Evolutionary conservation across 805 yeast species (phyloP).

Genomic region (Zygosaccharomyces bailii): DNA sequence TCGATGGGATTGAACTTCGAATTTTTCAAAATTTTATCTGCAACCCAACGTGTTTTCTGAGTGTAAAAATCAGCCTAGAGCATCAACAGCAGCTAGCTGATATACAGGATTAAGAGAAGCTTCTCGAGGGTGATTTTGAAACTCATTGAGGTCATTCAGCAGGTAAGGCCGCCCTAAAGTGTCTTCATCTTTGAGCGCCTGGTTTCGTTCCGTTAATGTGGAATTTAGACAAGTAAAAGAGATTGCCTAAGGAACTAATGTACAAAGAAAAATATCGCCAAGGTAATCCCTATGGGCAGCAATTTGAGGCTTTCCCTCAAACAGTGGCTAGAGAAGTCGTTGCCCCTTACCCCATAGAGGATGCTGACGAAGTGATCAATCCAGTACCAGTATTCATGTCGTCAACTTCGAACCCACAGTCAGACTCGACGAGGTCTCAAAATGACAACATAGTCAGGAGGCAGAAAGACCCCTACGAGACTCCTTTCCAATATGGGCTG

Average conservation of each 20-base stretch:
- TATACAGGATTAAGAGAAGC: background rate
- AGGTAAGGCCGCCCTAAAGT: background rate
- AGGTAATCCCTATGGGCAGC: slow-evolving; percentile 20
- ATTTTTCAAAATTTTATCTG: slow-evolving; percentile 5
- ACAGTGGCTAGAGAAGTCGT: slow-evolving; percentile 9
- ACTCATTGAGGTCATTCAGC: background rate
- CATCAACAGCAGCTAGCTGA: background rate
- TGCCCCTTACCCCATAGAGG: slow-evolving; percentile 26
- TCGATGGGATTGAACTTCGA: background rate
- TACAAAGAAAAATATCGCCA: slow-evolving; percentile 16
- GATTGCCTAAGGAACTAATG: slow-evolving; percentile 6
- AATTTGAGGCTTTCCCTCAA: slow-evolving; percentile 28
- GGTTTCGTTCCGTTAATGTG: background rate
- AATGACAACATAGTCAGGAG: background rate
- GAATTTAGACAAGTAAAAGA: background rate
- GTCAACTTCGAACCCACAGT: slow-evolving; percentile 3
- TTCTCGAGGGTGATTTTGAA: background rate
- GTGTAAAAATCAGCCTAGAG: background rate
- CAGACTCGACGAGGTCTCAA: background rate
- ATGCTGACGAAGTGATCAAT: slow-evolving; percentile 18
- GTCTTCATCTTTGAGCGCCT: background rate
- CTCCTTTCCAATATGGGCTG: slow-evolving; percentile 14
- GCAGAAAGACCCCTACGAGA: slow-evolving; percentile 16
- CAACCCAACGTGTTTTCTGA: slow-evolving; percentile 8
- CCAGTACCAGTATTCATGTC: slow-evolving; percentile 17